Evolutionary conservation across 2,329 filamentous ascomycete genomes (phyloP).

Genomic region (Niveomyces coronatus): DNA sequence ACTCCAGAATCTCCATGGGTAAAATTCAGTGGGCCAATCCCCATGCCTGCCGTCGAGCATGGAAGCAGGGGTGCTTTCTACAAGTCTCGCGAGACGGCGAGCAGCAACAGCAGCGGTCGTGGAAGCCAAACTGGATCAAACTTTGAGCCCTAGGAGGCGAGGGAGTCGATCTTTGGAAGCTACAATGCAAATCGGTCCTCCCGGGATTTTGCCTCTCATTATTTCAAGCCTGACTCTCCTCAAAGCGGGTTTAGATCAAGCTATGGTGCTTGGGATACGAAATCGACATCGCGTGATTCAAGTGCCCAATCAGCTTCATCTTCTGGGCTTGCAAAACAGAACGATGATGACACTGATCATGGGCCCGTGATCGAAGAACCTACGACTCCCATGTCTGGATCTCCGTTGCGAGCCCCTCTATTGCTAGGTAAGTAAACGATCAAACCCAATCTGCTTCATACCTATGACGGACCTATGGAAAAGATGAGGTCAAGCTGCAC

Average conservation of each 20-base stretch:
- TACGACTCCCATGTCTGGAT: slow-evolving; percentile 14
- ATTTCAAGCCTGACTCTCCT: no score
- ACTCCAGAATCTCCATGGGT: background rate
- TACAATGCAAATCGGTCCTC: no score
- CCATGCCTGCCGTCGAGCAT: background rate
- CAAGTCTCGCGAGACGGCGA: background rate
- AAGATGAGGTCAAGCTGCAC: no score
- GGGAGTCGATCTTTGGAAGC: background rate
- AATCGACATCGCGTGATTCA: no score
- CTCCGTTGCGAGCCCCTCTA: slow-evolving; percentile 15
- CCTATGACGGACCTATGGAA: no score
- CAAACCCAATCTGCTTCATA: no score
- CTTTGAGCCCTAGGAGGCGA: background rate
- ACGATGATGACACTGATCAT: slow-evolving; percentile 14
- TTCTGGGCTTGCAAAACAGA: no score
- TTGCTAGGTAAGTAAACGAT: slow-evolving; percentile 20
- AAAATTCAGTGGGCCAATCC: slow-evolving; percentile 3
- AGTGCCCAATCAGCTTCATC: no score
- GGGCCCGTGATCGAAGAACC: slow-evolving; percentile 27
- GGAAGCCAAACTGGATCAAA: background rate
- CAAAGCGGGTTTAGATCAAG: slow-evolving; percentile 1
- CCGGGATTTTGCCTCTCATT: no score
- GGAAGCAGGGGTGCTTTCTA: background rate
- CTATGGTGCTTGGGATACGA: slow-evolving; percentile 7
- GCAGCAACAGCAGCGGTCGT: background rate